Evolutionary conservation across 148 eudicot genomes (phyloP).

Genomic region (Pouteria glomerata): DNA sequence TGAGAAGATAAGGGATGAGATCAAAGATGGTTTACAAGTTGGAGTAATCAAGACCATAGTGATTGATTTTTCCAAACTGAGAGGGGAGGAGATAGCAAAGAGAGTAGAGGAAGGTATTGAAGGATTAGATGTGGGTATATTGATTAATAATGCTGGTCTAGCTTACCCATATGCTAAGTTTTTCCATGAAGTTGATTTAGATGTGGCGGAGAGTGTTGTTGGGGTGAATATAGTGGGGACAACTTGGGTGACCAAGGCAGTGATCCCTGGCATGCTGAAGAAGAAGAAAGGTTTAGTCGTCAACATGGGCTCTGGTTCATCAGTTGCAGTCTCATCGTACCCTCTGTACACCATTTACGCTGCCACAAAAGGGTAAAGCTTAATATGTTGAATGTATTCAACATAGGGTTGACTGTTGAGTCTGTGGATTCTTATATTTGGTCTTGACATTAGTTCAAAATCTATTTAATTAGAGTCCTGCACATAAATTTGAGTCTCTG

Average conservation of each 20-base stretch:
- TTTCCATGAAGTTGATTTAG: conserved; percentile 46
- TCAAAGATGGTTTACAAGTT: neutral
- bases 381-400: neutral
- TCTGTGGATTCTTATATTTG: no score
- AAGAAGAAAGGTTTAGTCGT: conserved; percentile 52
- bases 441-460: no score
- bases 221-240: conserved; percentile 47
- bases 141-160: conserved; percentile 56
- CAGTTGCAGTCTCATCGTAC: conserved; percentile 39
- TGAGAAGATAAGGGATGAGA: conserved; percentile 20
- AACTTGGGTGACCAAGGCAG: conserved; percentile 40
- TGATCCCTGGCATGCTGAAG: conserved; percentile 38
- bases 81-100: conserved; percentile 29
- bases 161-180: conserved; percentile 47
- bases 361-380: conserved; percentile 58
- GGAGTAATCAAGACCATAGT: conserved; percentile 33
- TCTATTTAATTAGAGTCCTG: no score
- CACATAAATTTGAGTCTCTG: no score
- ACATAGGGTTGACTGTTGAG: no score
- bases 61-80: conserved; percentile 44
- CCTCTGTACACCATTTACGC: conserved; percentile 54
- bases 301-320: conserved; percentile 67
- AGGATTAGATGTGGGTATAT: conserved; percentile 53
- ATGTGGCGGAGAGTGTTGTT: conserved; percentile 26
- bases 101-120: conserved; percentile 23